A percentile compares a stretch with the other conserved stretches of the same genome.
These are phyloP conservation scores for Citrus maxima DNA, from an alignment of 345 rosid genomes.

Conservation along the genomic window DNA sequence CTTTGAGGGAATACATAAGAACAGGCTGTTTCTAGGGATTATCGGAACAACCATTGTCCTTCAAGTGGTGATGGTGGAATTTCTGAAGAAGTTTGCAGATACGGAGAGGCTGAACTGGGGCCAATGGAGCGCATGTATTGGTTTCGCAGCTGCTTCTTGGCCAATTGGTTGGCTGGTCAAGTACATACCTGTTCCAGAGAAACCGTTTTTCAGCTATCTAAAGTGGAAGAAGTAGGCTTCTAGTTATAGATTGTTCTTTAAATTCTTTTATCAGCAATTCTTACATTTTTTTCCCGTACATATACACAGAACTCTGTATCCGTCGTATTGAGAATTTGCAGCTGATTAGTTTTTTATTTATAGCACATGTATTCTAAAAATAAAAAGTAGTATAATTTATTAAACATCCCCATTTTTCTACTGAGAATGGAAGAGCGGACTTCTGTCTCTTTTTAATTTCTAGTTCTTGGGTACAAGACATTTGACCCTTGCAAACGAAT, in stretches of 20 bases:
- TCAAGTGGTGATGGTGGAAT: conserved; percentile 73
- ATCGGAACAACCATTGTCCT: conserved; percentile 47
- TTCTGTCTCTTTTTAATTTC: neutral
- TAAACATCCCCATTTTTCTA: neutral
- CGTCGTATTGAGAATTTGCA: too few relatives aligned
- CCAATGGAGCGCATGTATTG: conserved; percentile 65
- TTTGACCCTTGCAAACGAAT: too few relatives aligned
- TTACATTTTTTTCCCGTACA: neutral
- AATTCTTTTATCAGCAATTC: neutral
- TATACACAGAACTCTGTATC: too few relatives aligned
- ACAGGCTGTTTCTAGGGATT: conserved; percentile 60
- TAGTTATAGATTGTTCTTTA: neutral
- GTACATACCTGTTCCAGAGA: conserved; percentile 53
- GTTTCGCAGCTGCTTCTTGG: conserved; percentile 58
- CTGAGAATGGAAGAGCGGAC: neutral
- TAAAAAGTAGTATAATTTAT: neutral
- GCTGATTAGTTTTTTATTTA: neutral
- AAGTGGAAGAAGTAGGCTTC: conserved; percentile 15
- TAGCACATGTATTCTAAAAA: neutral
- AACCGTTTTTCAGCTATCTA: conserved; percentile 46
- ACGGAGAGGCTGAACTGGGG: conserved; percentile 66
- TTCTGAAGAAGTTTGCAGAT: conserved; percentile 65
- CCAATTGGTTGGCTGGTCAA: conserved; percentile 68
- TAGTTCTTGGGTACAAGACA: neutral
- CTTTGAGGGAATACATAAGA: conserved; percentile 59